Evolutionary conservation across 768 basidiomycete genomes (phyloP).

Genomic region (Auricularia sp.): DNA sequence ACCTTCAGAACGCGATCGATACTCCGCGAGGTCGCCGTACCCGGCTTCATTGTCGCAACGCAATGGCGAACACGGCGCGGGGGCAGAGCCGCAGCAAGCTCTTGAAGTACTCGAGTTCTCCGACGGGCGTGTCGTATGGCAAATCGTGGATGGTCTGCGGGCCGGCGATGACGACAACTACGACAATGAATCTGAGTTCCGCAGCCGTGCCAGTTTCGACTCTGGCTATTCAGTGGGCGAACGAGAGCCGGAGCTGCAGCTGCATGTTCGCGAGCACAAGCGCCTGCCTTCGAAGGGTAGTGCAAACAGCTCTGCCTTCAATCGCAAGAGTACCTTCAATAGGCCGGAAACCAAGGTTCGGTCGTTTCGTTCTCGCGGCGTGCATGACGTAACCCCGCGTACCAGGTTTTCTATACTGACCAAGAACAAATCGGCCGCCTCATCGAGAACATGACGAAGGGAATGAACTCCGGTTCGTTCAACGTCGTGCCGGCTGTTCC

Average conservation of each 20-base stretch:
- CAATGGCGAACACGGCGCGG: not conserved
- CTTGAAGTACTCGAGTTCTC: constrained; percentile 74
- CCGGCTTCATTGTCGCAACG: not conserved
- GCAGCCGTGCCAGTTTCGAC: constrained; percentile 56
- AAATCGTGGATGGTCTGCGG: constrained; percentile 71
- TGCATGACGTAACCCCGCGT: too few species aligned
- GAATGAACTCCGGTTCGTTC: constrained; percentile 75
- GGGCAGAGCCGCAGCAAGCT: constrained; percentile 44
- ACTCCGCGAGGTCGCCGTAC: not conserved
- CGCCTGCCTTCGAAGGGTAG: constrained; percentile 60
- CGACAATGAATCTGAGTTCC: constrained; percentile 38
- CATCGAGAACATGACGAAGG: constrained; percentile 73
- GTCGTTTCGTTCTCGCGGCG: constrained; percentile 9
- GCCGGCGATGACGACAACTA: constrained; percentile 54
- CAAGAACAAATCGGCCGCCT: constrained; percentile 71
- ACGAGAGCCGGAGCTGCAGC: constrained; percentile 46
- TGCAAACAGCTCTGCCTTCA: not conserved
- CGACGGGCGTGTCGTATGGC: constrained; percentile 87
- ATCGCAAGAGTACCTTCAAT: not conserved
- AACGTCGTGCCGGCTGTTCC: constrained; percentile 45
- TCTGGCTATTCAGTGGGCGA: constrained; percentile 57
- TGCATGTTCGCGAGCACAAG: constrained; percentile 69
- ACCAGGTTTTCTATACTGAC: constrained; percentile 63
- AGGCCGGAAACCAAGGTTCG: constrained; percentile 80
- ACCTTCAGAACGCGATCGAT: not conserved